These are phyloP conservation scores for Linanthus parryae DNA, from an alignment of 148 eudicot genomes.

Conservation along the genomic window DNA sequence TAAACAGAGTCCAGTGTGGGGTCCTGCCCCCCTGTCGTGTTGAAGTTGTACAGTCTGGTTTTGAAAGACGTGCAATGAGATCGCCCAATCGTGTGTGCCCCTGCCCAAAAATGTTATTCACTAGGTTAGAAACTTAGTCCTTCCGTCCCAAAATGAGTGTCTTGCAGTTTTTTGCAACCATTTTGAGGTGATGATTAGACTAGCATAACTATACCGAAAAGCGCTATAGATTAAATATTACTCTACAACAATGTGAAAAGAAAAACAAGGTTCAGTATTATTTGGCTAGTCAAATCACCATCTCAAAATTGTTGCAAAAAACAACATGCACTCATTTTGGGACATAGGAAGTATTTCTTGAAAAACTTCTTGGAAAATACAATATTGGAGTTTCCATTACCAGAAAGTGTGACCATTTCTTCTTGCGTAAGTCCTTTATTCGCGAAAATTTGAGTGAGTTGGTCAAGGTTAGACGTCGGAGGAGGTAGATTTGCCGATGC, in stretches of 20 bases:
- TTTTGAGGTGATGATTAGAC: not conserved
- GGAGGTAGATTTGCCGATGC: slow-evolving; percentile 43
- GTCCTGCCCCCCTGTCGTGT: slow-evolving; percentile 32
- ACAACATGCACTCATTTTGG: too few species aligned
- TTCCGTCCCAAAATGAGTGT: not conserved
- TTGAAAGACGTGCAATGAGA: slow-evolving; percentile 68
- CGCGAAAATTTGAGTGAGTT: slow-evolving; percentile 54
- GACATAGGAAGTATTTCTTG: too few species aligned
- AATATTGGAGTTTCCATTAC: too few species aligned
- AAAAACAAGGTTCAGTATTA: too few species aligned
- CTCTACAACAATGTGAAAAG: too few species aligned
- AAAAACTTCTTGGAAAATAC: too few species aligned
- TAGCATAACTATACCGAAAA: too few species aligned
- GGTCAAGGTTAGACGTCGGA: slow-evolving; percentile 31
- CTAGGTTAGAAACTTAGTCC: not conserved
- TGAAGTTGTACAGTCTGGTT: slow-evolving; percentile 52
- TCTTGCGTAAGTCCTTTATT: slow-evolving; percentile 71
- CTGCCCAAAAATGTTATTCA: slow-evolving; percentile 22
- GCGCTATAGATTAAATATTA: too few species aligned
- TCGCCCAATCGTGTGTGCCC: slow-evolving; percentile 82
- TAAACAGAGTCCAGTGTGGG: slow-evolving; percentile 49
- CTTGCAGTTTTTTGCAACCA: too few species aligned
- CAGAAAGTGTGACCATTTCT: slow-evolving; percentile 84
- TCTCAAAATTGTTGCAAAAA: too few species aligned
- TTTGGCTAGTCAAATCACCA: too few species aligned